Percentiles rank a stretch among this genome's conserved stretches.
These are phyloP conservation scores for Colletotrichum tropicale DNA, from an alignment of 2,329 filamentous ascomycete genomes.

Conservation along the genomic window DNA sequence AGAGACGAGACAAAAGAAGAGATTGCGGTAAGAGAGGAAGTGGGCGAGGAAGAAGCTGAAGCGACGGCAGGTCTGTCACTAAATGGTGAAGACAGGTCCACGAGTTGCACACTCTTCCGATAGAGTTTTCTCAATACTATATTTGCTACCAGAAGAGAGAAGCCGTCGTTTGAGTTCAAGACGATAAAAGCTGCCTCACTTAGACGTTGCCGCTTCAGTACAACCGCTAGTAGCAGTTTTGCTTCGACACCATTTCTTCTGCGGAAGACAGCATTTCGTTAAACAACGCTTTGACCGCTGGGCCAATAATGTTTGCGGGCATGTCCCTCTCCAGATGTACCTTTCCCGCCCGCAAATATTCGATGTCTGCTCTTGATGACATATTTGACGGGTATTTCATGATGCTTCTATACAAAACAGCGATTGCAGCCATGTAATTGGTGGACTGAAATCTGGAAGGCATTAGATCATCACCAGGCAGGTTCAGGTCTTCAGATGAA, in stretches of 20 bases:
- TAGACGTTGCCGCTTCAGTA: too few species aligned
- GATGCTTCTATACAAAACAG: background rate
- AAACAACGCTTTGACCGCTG: background rate
- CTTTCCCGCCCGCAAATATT: background rate
- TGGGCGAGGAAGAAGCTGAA: background rate
- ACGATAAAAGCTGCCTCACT: too few species aligned
- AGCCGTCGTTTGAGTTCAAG: too few species aligned
- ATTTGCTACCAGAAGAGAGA: too few species aligned
- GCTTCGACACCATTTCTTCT: background rate
- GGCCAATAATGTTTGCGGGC: background rate
- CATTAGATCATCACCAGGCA: background rate
- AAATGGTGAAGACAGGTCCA: too few species aligned
- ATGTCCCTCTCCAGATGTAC: background rate
- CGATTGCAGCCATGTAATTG: background rate
- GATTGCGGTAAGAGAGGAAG: background rate
- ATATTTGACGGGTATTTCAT: background rate
- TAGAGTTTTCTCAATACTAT: too few species aligned
- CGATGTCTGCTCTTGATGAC: background rate
- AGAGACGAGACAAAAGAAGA: background rate
- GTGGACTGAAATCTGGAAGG: background rate
- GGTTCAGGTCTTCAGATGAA: background rate
- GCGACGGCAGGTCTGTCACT: too few species aligned
- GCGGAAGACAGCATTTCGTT: background rate
- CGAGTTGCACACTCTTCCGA: too few species aligned
- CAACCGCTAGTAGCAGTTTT: background rate